phyloP scores from a whole-genome alignment of 306 rosid genomes.

The Vicia faba region DNA sequence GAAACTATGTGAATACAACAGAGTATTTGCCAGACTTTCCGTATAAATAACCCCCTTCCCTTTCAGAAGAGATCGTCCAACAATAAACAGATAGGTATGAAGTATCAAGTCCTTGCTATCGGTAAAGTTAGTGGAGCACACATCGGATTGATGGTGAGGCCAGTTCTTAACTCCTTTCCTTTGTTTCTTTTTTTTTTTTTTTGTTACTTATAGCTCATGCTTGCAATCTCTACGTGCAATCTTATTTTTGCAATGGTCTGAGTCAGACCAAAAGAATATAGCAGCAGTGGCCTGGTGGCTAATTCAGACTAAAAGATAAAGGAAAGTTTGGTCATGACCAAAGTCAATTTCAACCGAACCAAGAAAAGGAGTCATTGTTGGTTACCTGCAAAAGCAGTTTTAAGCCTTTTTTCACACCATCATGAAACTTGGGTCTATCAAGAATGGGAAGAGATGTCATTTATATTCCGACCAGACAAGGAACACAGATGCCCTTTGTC shows the following conservation, averaged over 20 bases:
- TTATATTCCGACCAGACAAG: constrained; percentile 20
- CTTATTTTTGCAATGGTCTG: constrained; percentile 29
- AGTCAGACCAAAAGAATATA: constrained; percentile 29
- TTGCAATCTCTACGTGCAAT: constrained; percentile 32
- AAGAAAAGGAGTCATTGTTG: constrained; percentile 10
- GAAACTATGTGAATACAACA: constrained; percentile 1
- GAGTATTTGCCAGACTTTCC: not conserved
- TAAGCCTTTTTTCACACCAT: constrained; percentile 30
- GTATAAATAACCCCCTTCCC: constrained; percentile 3
- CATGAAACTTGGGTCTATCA: constrained; percentile 34
- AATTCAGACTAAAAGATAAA: constrained; percentile 11
- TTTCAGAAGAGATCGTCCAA: constrained; percentile 8
- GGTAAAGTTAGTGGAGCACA: constrained; percentile 26
- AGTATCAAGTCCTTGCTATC: constrained; percentile 12
- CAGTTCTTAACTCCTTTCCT: constrained; percentile 26
- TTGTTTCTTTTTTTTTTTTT: constrained; percentile 1
- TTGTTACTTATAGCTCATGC: constrained; percentile 24
- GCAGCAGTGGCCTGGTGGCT: constrained; percentile 26
- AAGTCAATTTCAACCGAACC: constrained; percentile 35
- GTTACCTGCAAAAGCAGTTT: constrained; percentile 38
- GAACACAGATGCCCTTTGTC: constrained; percentile 12
- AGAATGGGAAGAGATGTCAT: constrained; percentile 26
- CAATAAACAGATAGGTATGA: constrained; percentile 17
- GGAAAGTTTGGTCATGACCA: constrained; percentile 19
- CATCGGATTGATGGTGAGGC: constrained; percentile 25